Evolutionary conservation across 192 early-diverging fungal species (phyloP), one percentile per base, ranked within the genome.

Genomic region (Coemansia sp.): DNA sequence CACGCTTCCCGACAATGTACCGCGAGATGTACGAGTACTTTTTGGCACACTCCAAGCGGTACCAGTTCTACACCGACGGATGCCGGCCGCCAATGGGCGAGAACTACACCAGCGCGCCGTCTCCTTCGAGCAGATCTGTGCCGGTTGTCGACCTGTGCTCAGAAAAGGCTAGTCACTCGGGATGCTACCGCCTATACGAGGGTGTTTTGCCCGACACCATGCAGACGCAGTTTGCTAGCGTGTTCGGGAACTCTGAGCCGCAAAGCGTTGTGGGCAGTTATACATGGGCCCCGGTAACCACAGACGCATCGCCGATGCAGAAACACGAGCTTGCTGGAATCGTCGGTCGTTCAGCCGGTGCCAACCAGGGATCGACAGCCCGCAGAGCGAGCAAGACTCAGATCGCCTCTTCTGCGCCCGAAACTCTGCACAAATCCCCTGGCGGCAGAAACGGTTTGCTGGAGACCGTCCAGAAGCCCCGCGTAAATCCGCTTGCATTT

Each of bases 21-120:
- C 75, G 70, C 51, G 81, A 83, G 35, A 67, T 83, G 55, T 83
- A 75, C 62, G 76, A 83, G 67, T 83, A 75, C 67, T 83, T 83
- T 64, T 66, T 74, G 54, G 63, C 65, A 11, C 81, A 83, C 48
- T 75, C 71, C 3, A 67, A 74, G 64, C 75, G 70, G 33, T 83
- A 83, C 39, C 73, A 78, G 48, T 83, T 78, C 55, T 73, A 75
- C 53, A 75, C 69, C 0, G 70, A 74, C 0, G 81, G 81, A 0
- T 75, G 76, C 43, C 66, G 73, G 1, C 81, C 81, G 37, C 70
- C 68, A 6, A 43, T 48, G 38, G 54, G 65, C 3, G 45, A 56
- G 6, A 51, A 60, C 37, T 7, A 41, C 11, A 32, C 41, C 15
- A 43, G 68, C 15, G 57, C 15, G 22, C 38, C 56, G n/a, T 41